Percentiles rank a stretch among this genome's conserved stretches.
These are phyloP conservation scores for Pleoardoris graminearum DNA, from an alignment of 2,329 filamentous ascomycete species.

Conservation along the genomic window DNA sequence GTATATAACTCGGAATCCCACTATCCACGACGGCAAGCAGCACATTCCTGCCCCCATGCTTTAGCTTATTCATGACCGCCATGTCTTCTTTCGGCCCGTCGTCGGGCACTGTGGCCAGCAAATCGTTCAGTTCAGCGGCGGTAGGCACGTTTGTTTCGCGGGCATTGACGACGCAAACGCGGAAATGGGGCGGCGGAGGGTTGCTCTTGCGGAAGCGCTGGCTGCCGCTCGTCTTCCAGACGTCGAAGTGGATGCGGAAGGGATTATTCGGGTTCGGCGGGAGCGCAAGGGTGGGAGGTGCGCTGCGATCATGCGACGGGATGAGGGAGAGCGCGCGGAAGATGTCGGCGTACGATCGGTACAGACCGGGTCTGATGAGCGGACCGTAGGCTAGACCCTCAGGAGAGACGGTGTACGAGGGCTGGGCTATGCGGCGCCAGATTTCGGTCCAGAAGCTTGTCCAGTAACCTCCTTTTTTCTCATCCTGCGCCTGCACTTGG, in stretches of 20 bases:
- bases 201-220: constrained; percentile 72
- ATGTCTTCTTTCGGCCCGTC: constrained; percentile 61
- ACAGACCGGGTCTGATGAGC: constrained; percentile 57
- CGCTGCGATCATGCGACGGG: constrained; percentile 66
- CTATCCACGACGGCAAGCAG: constrained; percentile 87
- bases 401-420: constrained; percentile 20
- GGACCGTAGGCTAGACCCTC: constrained; percentile 49
- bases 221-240: constrained; percentile 71
- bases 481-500: constrained; percentile 9
- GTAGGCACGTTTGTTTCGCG: constrained; percentile 72
- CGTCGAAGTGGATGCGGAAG: constrained; percentile 75
- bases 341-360: constrained; percentile 64
- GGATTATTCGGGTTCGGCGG: constrained; percentile 50
- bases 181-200: constrained; percentile 79
- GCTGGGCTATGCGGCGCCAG: constrained; percentile 36
- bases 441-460: constrained; percentile 42
- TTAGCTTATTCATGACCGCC: constrained; percentile 74
- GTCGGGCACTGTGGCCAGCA: constrained; percentile 75
- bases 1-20: constrained; percentile 85
- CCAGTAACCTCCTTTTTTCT: constrained; percentile 25
- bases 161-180: constrained; percentile 79
- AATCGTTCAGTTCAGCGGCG: constrained; percentile 67
- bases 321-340: constrained; percentile 77
- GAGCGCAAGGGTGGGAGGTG: constrained; percentile 40
- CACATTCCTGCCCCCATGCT: constrained; percentile 82